Conservation (phyloP, 441 rosid species). For the Croton laevigatus region DNA sequence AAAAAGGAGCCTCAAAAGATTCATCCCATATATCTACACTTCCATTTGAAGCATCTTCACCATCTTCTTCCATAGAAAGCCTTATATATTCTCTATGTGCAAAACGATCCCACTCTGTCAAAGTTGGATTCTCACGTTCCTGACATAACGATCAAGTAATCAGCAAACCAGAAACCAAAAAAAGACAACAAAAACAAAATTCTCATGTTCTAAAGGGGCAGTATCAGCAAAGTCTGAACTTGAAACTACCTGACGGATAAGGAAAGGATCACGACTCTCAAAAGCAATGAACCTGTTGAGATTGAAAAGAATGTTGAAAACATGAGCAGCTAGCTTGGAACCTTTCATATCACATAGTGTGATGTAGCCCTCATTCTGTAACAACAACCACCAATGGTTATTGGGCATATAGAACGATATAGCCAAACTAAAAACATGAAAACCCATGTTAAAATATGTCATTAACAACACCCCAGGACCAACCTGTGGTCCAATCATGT, state of each 20-base stretch:
- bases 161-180: constrained; percentile 13
- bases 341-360: constrained; percentile 66
- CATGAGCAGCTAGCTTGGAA: constrained; percentile 77
- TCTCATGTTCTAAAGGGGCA: not conserved
- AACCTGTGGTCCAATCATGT: constrained; percentile 88
- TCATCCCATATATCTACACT: constrained; percentile 96
- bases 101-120: constrained; percentile 99
- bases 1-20: constrained; percentile 86
- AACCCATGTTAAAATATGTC: not conserved
- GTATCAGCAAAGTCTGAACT: not conserved
- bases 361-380: constrained; percentile 61
- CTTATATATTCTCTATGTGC: constrained; percentile 94
- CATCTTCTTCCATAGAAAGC: constrained; percentile 98
- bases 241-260: constrained; percentile 76
- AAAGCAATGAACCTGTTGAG: constrained; percentile 94
- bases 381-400: not conserved
- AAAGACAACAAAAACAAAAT: not conserved
- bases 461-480: constrained; percentile 8
- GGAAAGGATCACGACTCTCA: constrained; percentile 90
- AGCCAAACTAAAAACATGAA: not conserved
- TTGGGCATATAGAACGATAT: not conserved
- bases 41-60: constrained; percentile 89
- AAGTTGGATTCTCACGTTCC: constrained; percentile 92
- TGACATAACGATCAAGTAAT: constrained; percentile 16
- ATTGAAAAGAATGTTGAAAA: constrained; percentile 90